Evolutionary conservation across 192 early-diverging fungal genomes (phyloP).

Genomic region (Backusella tuberculispora): DNA sequence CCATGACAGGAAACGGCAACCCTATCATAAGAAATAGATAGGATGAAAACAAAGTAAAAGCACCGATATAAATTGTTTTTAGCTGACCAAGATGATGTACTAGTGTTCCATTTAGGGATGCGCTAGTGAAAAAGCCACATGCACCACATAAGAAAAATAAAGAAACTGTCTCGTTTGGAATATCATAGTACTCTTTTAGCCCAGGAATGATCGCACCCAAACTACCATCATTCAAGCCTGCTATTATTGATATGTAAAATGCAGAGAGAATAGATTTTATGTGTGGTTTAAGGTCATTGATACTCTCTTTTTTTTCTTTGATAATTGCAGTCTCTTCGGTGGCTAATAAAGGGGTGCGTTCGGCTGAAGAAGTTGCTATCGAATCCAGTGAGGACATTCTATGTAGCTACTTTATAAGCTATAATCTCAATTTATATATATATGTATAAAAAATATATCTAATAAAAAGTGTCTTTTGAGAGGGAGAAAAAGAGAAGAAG

Average conservation of each 20-base stretch:
- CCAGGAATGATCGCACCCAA: conserved; percentile 39
- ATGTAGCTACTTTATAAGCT: not conserved
- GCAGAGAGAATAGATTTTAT: not conserved
- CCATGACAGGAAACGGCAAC: conserved; percentile 23
- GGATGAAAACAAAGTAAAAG: not conserved
- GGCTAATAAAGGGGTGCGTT: not conserved
- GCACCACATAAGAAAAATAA: conserved; percentile 33
- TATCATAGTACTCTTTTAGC: conserved; percentile 34
- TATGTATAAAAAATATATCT: not conserved
- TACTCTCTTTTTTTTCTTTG: conserved; percentile 8
- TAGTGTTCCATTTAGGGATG: conserved; percentile 31
- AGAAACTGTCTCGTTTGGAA: conserved; percentile 33
- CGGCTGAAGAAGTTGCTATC: not conserved
- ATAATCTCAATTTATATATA: not conserved
- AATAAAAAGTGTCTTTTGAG: too few relatives aligned
- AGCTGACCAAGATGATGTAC: conserved; percentile 27
- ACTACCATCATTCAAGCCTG: conserved; percentile 38
- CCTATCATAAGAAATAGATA: conserved; percentile 31
- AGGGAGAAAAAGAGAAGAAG: not conserved
- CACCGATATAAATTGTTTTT: conserved; percentile 26
- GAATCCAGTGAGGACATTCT: not conserved
- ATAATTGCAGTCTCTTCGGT: not conserved
- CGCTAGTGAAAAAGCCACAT: conserved; percentile 29
- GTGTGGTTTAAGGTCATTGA: not conserved
- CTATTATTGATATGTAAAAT: conserved; percentile 18